Evolutionary conservation across 2,329 filamentous ascomycete genomes (phyloP).

Genomic region (Claviceps africana): DNA sequence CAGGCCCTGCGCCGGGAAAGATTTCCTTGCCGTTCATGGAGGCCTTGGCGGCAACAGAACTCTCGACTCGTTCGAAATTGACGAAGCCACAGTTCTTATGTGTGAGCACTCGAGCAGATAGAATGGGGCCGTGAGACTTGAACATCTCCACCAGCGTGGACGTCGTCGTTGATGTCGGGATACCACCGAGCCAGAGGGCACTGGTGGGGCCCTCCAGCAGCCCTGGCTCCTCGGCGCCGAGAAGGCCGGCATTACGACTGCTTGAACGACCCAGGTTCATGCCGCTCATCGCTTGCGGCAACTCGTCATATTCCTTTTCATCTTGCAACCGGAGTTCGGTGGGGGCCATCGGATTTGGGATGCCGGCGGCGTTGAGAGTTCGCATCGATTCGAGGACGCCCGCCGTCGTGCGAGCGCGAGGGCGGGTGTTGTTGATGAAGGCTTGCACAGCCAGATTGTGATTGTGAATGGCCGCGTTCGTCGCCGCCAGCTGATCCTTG

Average conservation of each 20-base stretch:
- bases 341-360: conserved; percentile 63
- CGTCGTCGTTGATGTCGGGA: conserved; percentile 90
- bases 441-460: conserved; percentile 91
- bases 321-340: conserved; percentile 63
- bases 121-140: conserved; percentile 77
- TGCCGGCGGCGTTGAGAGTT: conserved; percentile 49
- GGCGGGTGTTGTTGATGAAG: conserved; percentile 74
- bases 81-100: conserved; percentile 99
- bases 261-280: conserved; percentile 58
- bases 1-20: conserved; percentile 87
- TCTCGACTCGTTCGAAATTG: conserved; percentile 87
- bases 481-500: conserved; percentile 49
- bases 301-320: conserved; percentile 63
- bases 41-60: conserved; percentile 76
- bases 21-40: conserved; percentile 94
- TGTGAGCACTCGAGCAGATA: conserved; percentile 83
- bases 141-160: conserved; percentile 94
- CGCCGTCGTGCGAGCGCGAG: conserved; percentile 69
- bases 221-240: conserved; percentile 62
- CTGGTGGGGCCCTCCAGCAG: conserved; percentile 81
- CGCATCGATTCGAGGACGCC: conserved; percentile 74
- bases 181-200: conserved; percentile 92
- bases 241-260: conserved; percentile 51
- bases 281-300: conserved; percentile 69
- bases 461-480: conserved; percentile 62